A percentile compares a stretch with the other conserved stretches of the same genome.
Evolutionary conservation across 306 rosid genomes (phyloP).

Genomic region (Cicer yamashitae): DNA sequence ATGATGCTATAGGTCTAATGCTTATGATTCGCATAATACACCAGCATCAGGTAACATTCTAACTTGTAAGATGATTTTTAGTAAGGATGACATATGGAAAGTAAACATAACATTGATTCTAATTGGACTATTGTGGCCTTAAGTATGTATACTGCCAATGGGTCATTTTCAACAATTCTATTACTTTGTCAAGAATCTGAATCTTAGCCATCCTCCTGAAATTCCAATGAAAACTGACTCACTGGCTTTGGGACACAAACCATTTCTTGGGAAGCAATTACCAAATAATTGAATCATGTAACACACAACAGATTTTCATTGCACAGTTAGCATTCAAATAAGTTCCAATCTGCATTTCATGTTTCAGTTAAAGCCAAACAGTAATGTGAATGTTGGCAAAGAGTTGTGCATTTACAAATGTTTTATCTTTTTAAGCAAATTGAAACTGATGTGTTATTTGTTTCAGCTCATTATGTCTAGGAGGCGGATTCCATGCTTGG

Average conservation of each 20-base stretch:
- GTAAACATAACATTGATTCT: slow-evolving; percentile 38
- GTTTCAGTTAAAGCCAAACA: slow-evolving; percentile 3
- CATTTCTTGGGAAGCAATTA: slow-evolving; percentile 9
- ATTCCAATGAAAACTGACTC: slow-evolving; percentile 3
- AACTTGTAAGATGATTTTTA: slow-evolving; percentile 19
- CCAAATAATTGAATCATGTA: slow-evolving; percentile 31
- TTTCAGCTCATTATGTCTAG: slow-evolving; percentile 95
- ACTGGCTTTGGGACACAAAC: slow-evolving; percentile 20
- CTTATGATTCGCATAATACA: slow-evolving; percentile 90
- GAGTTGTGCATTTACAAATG: slow-evolving; percentile 19
- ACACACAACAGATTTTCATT: background rate
- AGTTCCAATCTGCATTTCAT: slow-evolving; percentile 18
- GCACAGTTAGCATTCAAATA: slow-evolving; percentile 7
- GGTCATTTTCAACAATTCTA: slow-evolving; percentile 22
- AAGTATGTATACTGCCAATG: background rate
- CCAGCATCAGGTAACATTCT: slow-evolving; percentile 77
- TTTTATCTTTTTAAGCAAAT: slow-evolving; percentile 26
- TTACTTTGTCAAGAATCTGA: slow-evolving; percentile 25
- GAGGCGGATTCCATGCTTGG: slow-evolving; percentile 94
- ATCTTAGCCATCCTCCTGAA: slow-evolving; percentile 33
- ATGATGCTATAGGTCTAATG: slow-evolving; percentile 92
- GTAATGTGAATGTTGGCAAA: slow-evolving; percentile 1
- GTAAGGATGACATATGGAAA: slow-evolving; percentile 16
- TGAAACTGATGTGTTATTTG: slow-evolving; percentile 39
- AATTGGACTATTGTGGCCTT: slow-evolving; percentile 9